Evolutionary conservation across 2,329 filamentous ascomycete genomes (phyloP).

Genomic region (Nothomitra cinnamomea): DNA sequence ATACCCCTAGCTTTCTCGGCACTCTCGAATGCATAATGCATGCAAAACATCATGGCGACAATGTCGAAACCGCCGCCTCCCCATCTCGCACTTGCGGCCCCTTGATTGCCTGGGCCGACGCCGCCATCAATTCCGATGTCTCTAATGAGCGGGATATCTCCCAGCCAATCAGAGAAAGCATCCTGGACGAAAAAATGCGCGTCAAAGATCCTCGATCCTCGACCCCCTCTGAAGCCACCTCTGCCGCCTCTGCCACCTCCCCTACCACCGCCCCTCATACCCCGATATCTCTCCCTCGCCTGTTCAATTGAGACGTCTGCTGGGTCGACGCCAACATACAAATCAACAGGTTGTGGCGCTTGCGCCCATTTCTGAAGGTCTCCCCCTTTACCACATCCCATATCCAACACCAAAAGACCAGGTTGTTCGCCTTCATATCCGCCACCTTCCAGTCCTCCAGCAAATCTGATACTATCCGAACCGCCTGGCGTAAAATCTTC

Average conservation of each 20-base stretch:
- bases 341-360: constrained; percentile 73
- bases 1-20: constrained; percentile 82
- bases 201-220: constrained; percentile 48
- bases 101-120: constrained; percentile 34
- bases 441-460: constrained; percentile 24
- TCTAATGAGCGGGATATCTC: constrained; percentile 61
- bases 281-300: constrained; percentile 64
- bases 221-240: constrained; percentile 28
- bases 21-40: constrained; percentile 95
- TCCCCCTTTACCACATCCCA: constrained; percentile 93
- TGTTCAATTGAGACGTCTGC: constrained; percentile 86
- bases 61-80: constrained; percentile 78
- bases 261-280: constrained; percentile 43
- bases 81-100: constrained; percentile 43
- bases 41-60: constrained; percentile 97
- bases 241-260: constrained; percentile 31
- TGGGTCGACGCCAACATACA: constrained; percentile 89
- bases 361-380: constrained; percentile 94
- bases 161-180: constrained; percentile 74
- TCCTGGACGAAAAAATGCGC: constrained; percentile 82
- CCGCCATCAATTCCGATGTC: constrained; percentile 77
- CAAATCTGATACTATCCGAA: constrained; percentile 8
- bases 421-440: constrained; percentile 22
- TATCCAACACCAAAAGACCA: constrained; percentile 68
- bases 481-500: constrained; percentile 51